phyloP scores from a whole-genome alignment of 2,329 filamentous ascomycete genomes.

The Sclerotinia borealis region DNA sequence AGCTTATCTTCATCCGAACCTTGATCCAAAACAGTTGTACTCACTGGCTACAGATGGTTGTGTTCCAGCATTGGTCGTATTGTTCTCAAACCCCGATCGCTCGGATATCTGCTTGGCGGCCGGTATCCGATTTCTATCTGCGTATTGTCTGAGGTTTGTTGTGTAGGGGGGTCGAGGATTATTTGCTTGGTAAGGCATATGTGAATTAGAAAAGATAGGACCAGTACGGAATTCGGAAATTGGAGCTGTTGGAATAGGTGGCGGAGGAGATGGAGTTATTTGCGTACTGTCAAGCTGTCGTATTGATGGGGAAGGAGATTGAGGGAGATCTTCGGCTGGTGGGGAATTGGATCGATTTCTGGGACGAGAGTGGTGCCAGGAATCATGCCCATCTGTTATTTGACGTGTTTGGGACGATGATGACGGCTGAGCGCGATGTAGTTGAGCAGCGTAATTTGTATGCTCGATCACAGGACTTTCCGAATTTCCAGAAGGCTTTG shows the following conservation, averaged over 20 bases:
- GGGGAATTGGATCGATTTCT: constrained; percentile 8
- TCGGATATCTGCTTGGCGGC: neutral
- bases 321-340: neutral
- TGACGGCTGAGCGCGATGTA: neutral
- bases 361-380: constrained; percentile 10
- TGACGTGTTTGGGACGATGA: constrained; percentile 10
- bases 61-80: neutral
- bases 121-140: constrained; percentile 5
- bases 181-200: constrained; percentile 11
- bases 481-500: constrained; percentile 1
- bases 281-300: constrained; percentile 7
- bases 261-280: constrained; percentile 12
- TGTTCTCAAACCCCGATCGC: neutral
- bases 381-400: constrained; percentile 8
- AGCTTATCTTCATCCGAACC: neutral
- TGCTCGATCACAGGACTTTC: constrained; percentile 9
- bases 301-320: constrained; percentile 4
- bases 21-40: neutral
- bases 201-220: constrained; percentile 5
- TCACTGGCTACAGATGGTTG: constrained; percentile 6
- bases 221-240: constrained; percentile 10
- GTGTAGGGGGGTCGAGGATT: constrained; percentile 4
- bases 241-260: constrained; percentile 12
- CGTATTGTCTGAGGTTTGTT: constrained; percentile 12
- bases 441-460: constrained; percentile 7